A percentile compares a stretch with the other conserved stretches of the same genome.
phyloP scores from a whole-genome alignment of 1,284 basidiomycete genomes.

The Neonothopanus nambi region DNA sequence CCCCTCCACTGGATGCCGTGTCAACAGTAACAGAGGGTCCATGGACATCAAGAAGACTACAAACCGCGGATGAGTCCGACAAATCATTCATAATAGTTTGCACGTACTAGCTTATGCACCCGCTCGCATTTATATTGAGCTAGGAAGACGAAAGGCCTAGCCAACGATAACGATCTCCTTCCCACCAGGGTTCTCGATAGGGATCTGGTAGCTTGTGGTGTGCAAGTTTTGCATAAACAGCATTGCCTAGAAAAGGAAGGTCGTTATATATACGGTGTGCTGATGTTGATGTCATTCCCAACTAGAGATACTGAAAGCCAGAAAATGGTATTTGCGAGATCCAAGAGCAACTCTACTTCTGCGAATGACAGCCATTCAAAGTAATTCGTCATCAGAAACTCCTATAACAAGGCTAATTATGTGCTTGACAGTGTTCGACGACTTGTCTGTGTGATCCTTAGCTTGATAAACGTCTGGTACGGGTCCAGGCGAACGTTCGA shows the following conservation, averaged over 20 bases:
- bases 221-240: constrained; percentile 23
- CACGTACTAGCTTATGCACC: constrained; percentile 39
- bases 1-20: constrained; percentile 37
- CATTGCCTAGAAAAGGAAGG: constrained; percentile 26
- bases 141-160: constrained; percentile 35
- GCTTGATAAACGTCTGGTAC: no score
- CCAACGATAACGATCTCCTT: constrained; percentile 38
- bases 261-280: constrained; percentile 35
- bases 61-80: neutral
- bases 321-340: no score
- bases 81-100: neutral
- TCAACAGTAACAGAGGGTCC: constrained; percentile 38
- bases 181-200: neutral
- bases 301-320: constrained; percentile 12
- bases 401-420: neutral
- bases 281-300: constrained; percentile 35
- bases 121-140: constrained; percentile 34
- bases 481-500: no score
- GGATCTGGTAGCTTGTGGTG: constrained; percentile 7
- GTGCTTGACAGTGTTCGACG: no score
- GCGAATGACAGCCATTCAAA: neutral
- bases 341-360: neutral
- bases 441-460: no score
- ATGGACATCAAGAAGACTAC: constrained; percentile 35
- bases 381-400: neutral